These are phyloP conservation scores for Arthrobotrys pseudoclavata DNA, from an alignment of 2,329 filamentous ascomycete species.

Conservation along the genomic window DNA sequence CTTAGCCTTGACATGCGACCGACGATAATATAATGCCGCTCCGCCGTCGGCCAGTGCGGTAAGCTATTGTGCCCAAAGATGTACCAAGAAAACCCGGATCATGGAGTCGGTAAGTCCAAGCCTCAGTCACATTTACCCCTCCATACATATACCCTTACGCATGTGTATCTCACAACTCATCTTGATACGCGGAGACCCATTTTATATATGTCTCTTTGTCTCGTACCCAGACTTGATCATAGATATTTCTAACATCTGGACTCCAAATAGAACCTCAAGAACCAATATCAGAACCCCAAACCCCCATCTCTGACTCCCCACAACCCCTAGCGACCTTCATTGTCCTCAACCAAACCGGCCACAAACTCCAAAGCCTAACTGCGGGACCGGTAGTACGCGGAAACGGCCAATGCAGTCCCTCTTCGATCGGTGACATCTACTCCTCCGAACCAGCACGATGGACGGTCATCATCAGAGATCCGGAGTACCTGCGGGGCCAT, in stretches of 20 bases:
- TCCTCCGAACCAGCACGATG: conserved; percentile 20
- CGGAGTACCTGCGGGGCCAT: neutral
- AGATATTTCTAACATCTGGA: neutral
- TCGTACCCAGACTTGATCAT: too few relatives aligned
- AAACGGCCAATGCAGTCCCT: conserved; percentile 27
- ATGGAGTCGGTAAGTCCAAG: conserved; percentile 24
- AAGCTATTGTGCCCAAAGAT: conserved; percentile 18
- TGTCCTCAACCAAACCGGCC: conserved; percentile 27
- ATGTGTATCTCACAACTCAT: neutral
- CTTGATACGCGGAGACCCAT: neutral
- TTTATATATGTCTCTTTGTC: neutral
- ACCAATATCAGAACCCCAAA: conserved; percentile 35
- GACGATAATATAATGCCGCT: conserved; percentile 12
- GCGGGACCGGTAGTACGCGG: conserved; percentile 33
- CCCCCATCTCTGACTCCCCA: neutral
- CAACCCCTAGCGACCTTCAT: conserved; percentile 24
- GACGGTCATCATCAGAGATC: conserved; percentile 9
- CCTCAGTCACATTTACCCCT: neutral
- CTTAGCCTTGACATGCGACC: conserved; percentile 7
- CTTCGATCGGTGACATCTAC: conserved; percentile 26
- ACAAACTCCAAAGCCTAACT: conserved; percentile 21
- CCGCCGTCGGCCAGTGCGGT: conserved; percentile 18
- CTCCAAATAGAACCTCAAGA: conserved; percentile 10
- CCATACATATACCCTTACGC: neutral
- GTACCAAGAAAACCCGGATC: conserved; percentile 16